Evolutionary conservation across 73 alveolate species (phyloP).

Genomic region (Paramecium primaurelia): DNA sequence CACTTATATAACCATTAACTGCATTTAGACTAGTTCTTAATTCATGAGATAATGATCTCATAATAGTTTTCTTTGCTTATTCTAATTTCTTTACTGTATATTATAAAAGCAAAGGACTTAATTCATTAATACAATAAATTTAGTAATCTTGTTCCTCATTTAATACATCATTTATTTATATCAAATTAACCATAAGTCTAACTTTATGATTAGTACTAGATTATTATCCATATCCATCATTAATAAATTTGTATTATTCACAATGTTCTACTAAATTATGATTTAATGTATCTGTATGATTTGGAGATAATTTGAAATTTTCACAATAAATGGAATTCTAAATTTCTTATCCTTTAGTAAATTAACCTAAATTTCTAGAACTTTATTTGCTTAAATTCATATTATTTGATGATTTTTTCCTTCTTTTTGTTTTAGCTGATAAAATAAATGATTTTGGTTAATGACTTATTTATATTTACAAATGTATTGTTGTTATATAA

Average conservation of each 20-base stretch:
- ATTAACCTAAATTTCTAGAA: not conserved
- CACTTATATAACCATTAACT: not conserved
- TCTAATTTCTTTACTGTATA: not conserved
- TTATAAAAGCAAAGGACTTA: not conserved
- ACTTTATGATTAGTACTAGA: not conserved
- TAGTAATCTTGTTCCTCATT: not conserved
- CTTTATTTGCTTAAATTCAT: not conserved
- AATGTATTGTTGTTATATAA: not conserved
- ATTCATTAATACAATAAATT: constrained; percentile 28
- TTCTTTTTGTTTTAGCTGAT: constrained; percentile 1
- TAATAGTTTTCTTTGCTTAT: not conserved
- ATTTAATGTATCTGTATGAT: not conserved
- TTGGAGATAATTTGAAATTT: not conserved
- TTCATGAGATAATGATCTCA: constrained; percentile 37
- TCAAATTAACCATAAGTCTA: not conserved
- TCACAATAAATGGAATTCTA: not conserved
- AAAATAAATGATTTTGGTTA: not conserved
- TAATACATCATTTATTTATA: not conserved
- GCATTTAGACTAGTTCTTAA: constrained; percentile 9
- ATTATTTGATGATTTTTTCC: not conserved
- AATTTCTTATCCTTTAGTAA: not conserved
- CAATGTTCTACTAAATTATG: not conserved
- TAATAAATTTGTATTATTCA: not conserved
- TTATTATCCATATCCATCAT: not conserved
- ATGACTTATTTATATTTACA: constrained; percentile 3